phyloP scores from a whole-genome alignment of 2,329 filamentous ascomycete genomes.

The Rhynchosporium secalis region DNA sequence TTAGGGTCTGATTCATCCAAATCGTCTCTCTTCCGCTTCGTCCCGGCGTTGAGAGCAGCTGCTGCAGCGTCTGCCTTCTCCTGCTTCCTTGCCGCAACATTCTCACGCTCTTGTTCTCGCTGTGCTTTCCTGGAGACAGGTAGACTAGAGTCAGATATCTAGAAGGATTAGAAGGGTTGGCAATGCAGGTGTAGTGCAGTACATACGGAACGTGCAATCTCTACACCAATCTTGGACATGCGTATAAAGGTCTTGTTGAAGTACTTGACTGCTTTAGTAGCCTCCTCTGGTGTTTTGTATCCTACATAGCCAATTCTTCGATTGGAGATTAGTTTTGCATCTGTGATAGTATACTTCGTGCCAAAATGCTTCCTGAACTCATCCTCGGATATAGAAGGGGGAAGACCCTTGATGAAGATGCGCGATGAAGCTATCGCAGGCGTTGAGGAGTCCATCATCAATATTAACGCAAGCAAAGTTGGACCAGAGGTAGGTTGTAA shows the following conservation, averaged over 20 bases:
- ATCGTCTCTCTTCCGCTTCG: constrained; percentile 67
- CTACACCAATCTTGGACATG: constrained; percentile 91
- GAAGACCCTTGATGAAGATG: constrained; percentile 79
- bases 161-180: constrained; percentile 15
- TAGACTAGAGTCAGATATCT: constrained; percentile 42
- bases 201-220: constrained; percentile 79
- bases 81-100: constrained; percentile 31
- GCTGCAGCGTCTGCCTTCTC: constrained; percentile 29
- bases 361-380: constrained; percentile 90
- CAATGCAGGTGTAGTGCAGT: background rate
- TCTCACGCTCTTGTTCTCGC: constrained; percentile 39
- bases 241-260: constrained; percentile 95
- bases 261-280: constrained; percentile 82
- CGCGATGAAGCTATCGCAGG: constrained; percentile 55
- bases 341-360: constrained; percentile 73
- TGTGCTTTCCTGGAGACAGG: constrained; percentile 43
- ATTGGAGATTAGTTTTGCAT: constrained; percentile 86
- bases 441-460: constrained; percentile 4
- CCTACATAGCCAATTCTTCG: constrained; percentile 94
- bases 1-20: constrained; percentile 69
- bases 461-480: background rate
- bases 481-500: background rate
- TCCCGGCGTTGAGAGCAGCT: constrained; percentile 42
- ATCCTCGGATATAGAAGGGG: constrained; percentile 79
- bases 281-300: constrained; percentile 80